A percentile compares a stretch with the other conserved stretches of the same genome.
Conservation (phyloP, 2,329 filamentous ascomycete genomes). For the Talaromyces sp. region DNA sequence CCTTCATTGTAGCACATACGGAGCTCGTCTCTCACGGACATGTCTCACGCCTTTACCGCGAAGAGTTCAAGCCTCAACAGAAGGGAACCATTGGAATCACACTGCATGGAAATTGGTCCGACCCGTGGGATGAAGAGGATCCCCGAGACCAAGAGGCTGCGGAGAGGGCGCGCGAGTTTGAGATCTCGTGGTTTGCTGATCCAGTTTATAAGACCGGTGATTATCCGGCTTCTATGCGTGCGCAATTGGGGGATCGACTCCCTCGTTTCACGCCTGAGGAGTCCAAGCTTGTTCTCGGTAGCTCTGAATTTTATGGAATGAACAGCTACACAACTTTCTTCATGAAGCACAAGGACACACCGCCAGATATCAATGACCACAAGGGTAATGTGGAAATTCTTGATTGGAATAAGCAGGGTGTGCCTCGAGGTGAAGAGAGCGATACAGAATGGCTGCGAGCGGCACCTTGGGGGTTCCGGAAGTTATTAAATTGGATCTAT, state of each 20-base stretch:
- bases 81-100: slow-evolving; percentile 79
- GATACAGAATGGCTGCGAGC: slow-evolving; percentile 77
- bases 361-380: slow-evolving; percentile 61
- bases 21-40: slow-evolving; percentile 74
- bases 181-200: slow-evolving; percentile 81
- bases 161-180: slow-evolving; percentile 77
- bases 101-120: slow-evolving; percentile 73
- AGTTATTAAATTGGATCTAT: slow-evolving; percentile 71
- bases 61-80: slow-evolving; percentile 71
- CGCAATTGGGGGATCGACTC: slow-evolving; percentile 75
- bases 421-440: slow-evolving; percentile 74
- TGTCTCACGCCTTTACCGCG: slow-evolving; percentile 74
- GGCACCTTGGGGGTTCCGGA: slow-evolving; percentile 70
- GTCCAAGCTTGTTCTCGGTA: slow-evolving; percentile 68
- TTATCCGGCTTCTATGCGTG: slow-evolving; percentile 76
- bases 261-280: slow-evolving; percentile 73
- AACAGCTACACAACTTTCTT: slow-evolving; percentile 86
- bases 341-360: slow-evolving; percentile 67
- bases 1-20: slow-evolving; percentile 77
- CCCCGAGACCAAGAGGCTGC: slow-evolving; percentile 70
- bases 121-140: slow-evolving; percentile 76
- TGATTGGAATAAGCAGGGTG: slow-evolving; percentile 68
- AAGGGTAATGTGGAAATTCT: slow-evolving; percentile 71
- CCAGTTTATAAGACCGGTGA: slow-evolving; percentile 70
- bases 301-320: slow-evolving; percentile 87